Evolutionary conservation across 208 protist species (phyloP).

Genomic region (Tritrichomonas musculus): DNA sequence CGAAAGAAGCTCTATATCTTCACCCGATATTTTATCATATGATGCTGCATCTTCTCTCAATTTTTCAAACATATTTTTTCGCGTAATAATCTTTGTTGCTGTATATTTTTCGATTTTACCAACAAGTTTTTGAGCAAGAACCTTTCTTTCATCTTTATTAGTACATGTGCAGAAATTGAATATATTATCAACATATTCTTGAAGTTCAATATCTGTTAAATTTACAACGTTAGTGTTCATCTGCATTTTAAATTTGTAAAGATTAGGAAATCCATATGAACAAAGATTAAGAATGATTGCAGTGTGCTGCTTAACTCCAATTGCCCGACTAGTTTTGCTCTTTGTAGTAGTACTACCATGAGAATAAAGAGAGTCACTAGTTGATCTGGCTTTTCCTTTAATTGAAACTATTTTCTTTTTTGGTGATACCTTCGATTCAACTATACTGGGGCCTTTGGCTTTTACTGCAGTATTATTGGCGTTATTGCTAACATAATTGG

Average conservation of each 20-base stretch:
- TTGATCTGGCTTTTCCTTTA: too few species aligned
- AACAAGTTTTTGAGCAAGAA: neutral
- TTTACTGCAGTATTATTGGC: too few species aligned
- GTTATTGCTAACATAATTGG: too few species aligned
- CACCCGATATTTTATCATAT: neutral
- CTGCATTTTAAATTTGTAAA: neutral
- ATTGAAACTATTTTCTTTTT: too few species aligned
- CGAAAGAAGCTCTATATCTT: neutral
- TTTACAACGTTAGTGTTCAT: too few species aligned
- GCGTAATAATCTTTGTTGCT: neutral
- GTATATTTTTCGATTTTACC: slow-evolving; percentile 9
- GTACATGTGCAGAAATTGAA: neutral
- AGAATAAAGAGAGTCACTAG: too few species aligned
- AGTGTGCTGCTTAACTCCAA: neutral
- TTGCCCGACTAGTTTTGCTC: too few species aligned
- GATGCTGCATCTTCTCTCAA: neutral
- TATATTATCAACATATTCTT: neutral
- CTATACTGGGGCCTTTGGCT: too few species aligned
- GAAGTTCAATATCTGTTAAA: neutral
- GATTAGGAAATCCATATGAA: neutral
- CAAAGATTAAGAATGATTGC: neutral
- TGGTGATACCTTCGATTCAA: too few species aligned
- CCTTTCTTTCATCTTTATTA: neutral
- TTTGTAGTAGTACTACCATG: too few species aligned
- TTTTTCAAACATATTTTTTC: neutral